Base-by-base conservation (phyloP, 2,329 filamentous ascomycete species). In the Aquanectria penicillioides region DNA sequence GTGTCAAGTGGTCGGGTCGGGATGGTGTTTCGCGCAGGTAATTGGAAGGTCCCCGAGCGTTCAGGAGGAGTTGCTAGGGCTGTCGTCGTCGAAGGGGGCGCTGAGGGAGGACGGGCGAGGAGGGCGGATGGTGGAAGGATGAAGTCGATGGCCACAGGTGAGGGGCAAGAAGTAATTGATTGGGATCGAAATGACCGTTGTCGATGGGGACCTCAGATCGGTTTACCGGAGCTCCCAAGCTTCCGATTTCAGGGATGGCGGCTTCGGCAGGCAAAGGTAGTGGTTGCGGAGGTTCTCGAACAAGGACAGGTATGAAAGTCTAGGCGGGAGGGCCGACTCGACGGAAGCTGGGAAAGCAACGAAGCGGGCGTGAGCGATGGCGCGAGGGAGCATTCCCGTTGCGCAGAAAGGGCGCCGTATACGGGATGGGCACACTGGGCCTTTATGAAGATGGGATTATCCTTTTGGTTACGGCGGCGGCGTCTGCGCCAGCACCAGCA, bases 361-460 rank as follows among this genome's bases (percentile, higher is more conserved):
- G 22, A 46, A 29, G 48, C 23, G 49, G 31, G 47, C 17, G 44
- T 49, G 28, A 44, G 44, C 50, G 56, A 55, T 47, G 56, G 56
- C 56, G 49, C 49, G 49, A 53, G 37, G 15, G 53, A 48, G 34
- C 48, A 47, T 52, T 52, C 26, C 41, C 40, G 43, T n/a, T 54
- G 43, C 56, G 33, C 40, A 58, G 36, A 31, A 20, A 17, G 41
- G 23, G 36, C 18, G 29, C 38, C 54, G 38, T 34, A 51, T 17
- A 34, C n/a, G 34, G 34, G 33, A 48, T 46, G 48, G 55, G 48
- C 41, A 34, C 41, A 37, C 31, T 41, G 55, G 36, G 40, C 37
- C 48, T 58, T 58, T 58, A 58, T 58, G 49, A 44, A 34, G 28
- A 57, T 52, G 47, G 55, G 47, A 34, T 52, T 57, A 41, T 49